Percentiles rank a stretch among this genome's conserved stretches.
phyloP scores from a whole-genome alignment of 2,329 filamentous ascomycete genomes.

The Fusarium secorum region DNA sequence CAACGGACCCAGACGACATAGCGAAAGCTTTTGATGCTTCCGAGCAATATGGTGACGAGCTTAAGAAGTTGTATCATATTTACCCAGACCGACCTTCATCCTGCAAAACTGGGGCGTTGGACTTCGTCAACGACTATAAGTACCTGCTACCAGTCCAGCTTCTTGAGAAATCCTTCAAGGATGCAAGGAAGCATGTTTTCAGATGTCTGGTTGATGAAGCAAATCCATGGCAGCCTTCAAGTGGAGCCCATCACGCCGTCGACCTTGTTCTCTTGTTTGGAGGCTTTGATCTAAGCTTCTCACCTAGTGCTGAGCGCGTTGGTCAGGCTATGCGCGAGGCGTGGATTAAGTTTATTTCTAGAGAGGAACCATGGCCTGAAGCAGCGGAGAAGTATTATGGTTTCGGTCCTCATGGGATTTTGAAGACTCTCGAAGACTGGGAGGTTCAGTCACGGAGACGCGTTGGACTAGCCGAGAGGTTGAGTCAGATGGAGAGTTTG shows the following conservation, averaged over 20 bases:
- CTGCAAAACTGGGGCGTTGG: slow-evolving; percentile 51
- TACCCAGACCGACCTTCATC: slow-evolving; percentile 49
- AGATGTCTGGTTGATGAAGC: slow-evolving; percentile 54
- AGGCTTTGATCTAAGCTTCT: slow-evolving; percentile 48
- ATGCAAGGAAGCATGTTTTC: slow-evolving; percentile 46
- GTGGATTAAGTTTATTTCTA: slow-evolving; percentile 52
- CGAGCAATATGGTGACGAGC: slow-evolving; percentile 37
- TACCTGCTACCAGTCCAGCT: slow-evolving; percentile 42
- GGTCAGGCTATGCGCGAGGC: slow-evolving; percentile 49
- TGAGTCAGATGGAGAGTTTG: slow-evolving; percentile 37
- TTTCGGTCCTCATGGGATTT: slow-evolving; percentile 51
- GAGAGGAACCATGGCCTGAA: slow-evolving; percentile 47
- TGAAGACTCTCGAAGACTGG: slow-evolving; percentile 44
- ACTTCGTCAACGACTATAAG: slow-evolving; percentile 47
- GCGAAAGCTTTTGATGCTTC: neutral
- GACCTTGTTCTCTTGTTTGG: slow-evolving; percentile 56
- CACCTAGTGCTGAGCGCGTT: slow-evolving; percentile 44
- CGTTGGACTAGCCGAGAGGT: slow-evolving; percentile 15
- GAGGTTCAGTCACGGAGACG: neutral
- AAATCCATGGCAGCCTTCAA: slow-evolving; percentile 57
- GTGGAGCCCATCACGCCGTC: slow-evolving; percentile 56
- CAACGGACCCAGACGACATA: fast-evolving
- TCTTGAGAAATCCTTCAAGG: neutral
- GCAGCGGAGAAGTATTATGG: neutral
- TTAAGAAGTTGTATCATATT: slow-evolving; percentile 53